Percentiles rank a stretch among this genome's conserved stretches.
phyloP scores from a whole-genome alignment of 2,329 filamentous ascomycete species.

The Zasmidium cellare region DNA sequence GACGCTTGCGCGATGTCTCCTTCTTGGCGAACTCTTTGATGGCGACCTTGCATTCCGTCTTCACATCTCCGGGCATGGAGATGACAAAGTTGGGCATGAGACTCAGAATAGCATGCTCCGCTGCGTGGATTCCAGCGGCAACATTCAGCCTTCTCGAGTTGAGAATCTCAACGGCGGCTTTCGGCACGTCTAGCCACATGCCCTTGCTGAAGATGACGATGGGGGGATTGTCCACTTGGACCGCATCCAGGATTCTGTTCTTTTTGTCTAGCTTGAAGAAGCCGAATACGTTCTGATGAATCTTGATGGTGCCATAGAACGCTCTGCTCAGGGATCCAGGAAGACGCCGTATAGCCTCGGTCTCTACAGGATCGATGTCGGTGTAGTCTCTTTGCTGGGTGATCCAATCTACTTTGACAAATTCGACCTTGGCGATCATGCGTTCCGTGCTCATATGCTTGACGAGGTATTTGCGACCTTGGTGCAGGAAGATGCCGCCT shows the following conservation, averaged over 20 bases:
- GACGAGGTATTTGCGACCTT: conserved; percentile 90
- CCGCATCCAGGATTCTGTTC: conserved; percentile 82
- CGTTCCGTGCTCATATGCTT: conserved; percentile 81
- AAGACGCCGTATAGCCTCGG: conserved; percentile 79
- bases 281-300: conserved; percentile 86
- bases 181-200: conserved; percentile 93
- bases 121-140: conserved; percentile 88
- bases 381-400: conserved; percentile 92
- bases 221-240: conserved; percentile 90
- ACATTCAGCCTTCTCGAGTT: conserved; percentile 71
- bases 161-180: conserved; percentile 74
- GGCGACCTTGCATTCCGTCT: conserved; percentile 89
- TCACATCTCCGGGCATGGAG: conserved; percentile 84
- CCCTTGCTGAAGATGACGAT: conserved; percentile 83
- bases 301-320: conserved; percentile 83
- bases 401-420: conserved; percentile 91
- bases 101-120: conserved; percentile 85
- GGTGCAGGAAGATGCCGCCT: conserved; percentile 93
- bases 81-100: conserved; percentile 90
- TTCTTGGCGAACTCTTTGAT: conserved; percentile 80
- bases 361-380: conserved; percentile 90
- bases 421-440: conserved; percentile 82
- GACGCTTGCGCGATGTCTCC: conserved; percentile 73
- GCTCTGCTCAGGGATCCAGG: conserved; percentile 64
- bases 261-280: conserved; percentile 96